phyloP scores from a whole-genome alignment of 257 asterid genomes.

The Solanum paucissectum region DNA sequence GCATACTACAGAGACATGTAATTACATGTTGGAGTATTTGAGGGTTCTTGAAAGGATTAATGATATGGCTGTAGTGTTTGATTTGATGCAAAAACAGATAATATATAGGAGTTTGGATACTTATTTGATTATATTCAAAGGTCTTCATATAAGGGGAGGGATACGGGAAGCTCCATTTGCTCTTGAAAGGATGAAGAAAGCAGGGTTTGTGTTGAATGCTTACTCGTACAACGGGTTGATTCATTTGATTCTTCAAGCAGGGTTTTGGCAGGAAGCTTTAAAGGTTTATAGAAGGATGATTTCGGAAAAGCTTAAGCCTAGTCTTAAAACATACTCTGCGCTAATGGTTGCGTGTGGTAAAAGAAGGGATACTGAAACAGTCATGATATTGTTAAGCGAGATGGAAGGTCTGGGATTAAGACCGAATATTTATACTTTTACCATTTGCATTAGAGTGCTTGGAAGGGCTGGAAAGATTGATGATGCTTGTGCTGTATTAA shows the following conservation, averaged over 20 bases:
- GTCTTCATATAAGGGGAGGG: slow-evolving; percentile 66
- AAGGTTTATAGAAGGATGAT: slow-evolving; percentile 62
- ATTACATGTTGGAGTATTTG: slow-evolving; percentile 81
- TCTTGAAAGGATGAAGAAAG: slow-evolving; percentile 60
- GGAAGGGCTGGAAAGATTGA: slow-evolving; percentile 82
- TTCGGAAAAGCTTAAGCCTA: slow-evolving; percentile 69
- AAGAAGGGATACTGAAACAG: slow-evolving; percentile 66
- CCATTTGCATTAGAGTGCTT: slow-evolving; percentile 86
- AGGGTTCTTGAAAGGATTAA: slow-evolving; percentile 39
- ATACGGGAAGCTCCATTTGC: slow-evolving; percentile 58
- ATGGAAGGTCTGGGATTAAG: slow-evolving; percentile 73
- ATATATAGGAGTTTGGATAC: slow-evolving; percentile 71
- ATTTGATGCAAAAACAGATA: slow-evolving; percentile 79
- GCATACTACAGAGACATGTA: slow-evolving; percentile 82
- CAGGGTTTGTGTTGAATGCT: slow-evolving; percentile 68
- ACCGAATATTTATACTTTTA: slow-evolving; percentile 86
- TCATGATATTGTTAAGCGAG: slow-evolving; percentile 66
- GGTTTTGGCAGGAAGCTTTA: slow-evolving; percentile 63
- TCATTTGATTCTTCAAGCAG: slow-evolving; percentile 79
- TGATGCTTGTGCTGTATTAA: slow-evolving; percentile 55
- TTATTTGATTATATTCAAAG: slow-evolving; percentile 63
- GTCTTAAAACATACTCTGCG: slow-evolving; percentile 92
- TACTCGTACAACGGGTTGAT: slow-evolving; percentile 92
- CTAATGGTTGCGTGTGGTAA: slow-evolving; percentile 91
- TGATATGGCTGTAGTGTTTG: slow-evolving; percentile 78